Evolutionary conservation across 345 rosid genomes (phyloP).

Genomic region (Syzygium oleosum): DNA sequence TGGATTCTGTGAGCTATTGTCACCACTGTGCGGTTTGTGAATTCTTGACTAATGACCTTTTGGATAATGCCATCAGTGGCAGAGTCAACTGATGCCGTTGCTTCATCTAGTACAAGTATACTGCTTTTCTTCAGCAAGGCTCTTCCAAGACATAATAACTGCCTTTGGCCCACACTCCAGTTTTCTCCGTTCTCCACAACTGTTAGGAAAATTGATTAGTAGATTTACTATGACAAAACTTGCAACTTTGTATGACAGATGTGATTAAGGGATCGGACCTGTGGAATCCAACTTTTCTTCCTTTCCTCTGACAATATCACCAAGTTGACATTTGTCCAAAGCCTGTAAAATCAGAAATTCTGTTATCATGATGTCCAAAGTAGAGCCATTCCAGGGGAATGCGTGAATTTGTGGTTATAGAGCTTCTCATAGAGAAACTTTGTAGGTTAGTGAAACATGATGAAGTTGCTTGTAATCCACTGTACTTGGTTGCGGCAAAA

Average conservation of each 20-base stretch:
- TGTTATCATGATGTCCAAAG: neutral
- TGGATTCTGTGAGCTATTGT: slow-evolving; percentile 98
- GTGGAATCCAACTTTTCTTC: slow-evolving; percentile 64
- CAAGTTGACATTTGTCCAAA: slow-evolving; percentile 79
- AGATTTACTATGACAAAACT: neutral
- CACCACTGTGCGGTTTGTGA: slow-evolving; percentile 72
- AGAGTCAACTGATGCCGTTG: slow-evolving; percentile 96
- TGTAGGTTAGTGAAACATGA: neutral
- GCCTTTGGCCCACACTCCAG: slow-evolving; percentile 91
- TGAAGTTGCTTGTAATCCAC: neutral
- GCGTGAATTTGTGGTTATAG: neutral
- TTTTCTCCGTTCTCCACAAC: slow-evolving; percentile 93
- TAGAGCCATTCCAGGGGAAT: neutral
- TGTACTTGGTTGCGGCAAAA: neutral
- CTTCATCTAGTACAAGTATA: slow-evolving; percentile 85
- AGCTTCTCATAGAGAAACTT: neutral
- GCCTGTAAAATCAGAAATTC: slow-evolving; percentile 34
- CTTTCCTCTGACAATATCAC: slow-evolving; percentile 55
- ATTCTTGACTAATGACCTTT: slow-evolving; percentile 66
- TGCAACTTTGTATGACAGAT: neutral
- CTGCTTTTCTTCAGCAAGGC: slow-evolving; percentile 76
- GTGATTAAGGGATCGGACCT: slow-evolving; percentile 29
- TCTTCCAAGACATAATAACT: slow-evolving; percentile 79
- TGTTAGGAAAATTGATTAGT: slow-evolving; percentile 10
- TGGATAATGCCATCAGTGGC: slow-evolving; percentile 87